A percentile compares a stretch with the other conserved stretches of the same genome.
phyloP scores from a whole-genome alignment of 2,329 filamentous ascomycete species.

The Ophiostoma sp. region DNA sequence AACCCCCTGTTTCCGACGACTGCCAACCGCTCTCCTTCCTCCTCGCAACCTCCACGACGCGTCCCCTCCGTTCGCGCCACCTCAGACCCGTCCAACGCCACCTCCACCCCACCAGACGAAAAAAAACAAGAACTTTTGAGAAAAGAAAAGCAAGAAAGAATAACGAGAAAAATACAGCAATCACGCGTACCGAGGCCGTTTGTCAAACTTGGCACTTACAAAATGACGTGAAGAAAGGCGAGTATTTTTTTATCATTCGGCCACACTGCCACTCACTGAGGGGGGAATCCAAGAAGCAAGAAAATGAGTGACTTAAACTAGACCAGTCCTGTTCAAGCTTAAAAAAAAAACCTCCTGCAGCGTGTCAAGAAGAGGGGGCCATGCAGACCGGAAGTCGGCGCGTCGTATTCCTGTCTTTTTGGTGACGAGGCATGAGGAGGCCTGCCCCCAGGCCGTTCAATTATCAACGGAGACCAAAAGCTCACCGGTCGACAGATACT shows the following conservation, averaged over 20 bases:
- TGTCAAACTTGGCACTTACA: not conserved
- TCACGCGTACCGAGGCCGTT: not conserved
- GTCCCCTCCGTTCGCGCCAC: slow-evolving; percentile 60
- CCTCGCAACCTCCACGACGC: slow-evolving; percentile 19
- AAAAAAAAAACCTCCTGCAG: not conserved
- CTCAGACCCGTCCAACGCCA: slow-evolving; percentile 49
- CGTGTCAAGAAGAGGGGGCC: not conserved
- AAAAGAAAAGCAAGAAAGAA: not conserved
- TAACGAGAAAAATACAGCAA: not conserved
- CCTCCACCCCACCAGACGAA: no score
- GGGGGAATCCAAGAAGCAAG: not conserved
- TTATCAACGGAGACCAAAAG: not conserved
- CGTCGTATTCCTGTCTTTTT: slow-evolving; percentile 4
- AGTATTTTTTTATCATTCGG: not conserved
- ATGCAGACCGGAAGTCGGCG: slow-evolving; percentile 8
- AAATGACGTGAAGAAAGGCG: not conserved
- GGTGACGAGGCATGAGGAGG: not conserved
- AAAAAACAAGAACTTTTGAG: no score
- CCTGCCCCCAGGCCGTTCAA: not conserved
- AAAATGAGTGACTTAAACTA: not conserved
- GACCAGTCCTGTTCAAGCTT: slow-evolving; percentile 13
- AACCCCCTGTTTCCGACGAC: slow-evolving; percentile 26
- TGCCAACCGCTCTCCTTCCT: not conserved
- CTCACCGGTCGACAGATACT: slow-evolving; percentile 6
- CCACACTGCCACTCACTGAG: not conserved